Evolutionary conservation across 2,329 filamentous ascomycete species (phyloP), one percentile per base, ranked within the genome.

Genomic region (Colletotrichum noveboracense): DNA sequence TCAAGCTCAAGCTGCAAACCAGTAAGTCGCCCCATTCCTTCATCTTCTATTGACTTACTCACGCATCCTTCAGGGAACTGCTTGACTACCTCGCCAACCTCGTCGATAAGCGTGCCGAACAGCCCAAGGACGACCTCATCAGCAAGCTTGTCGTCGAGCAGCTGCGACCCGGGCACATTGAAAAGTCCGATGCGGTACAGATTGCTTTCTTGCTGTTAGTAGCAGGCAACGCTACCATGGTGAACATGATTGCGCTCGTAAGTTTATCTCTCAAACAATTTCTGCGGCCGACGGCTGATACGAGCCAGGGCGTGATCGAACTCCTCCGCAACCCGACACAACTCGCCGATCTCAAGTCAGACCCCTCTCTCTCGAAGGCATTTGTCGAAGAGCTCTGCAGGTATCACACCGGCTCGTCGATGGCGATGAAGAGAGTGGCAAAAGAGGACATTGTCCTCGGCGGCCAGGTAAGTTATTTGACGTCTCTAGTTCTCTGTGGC

Each of bases 161-260:
- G 58, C 80, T 87, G 9, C 83, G 82, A 55, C 78, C 82, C 1
- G 86, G 86, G 0, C 81, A 84, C 36, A 83, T 87, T 16, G 80
- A 82, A 3, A 86, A 84, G 76, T 80, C 83, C 1, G 86, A 88
- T 52, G 84, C 84, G 2, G 82, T 89, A 1, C 86, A 88, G 71
- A 87, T 89, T 62, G 86, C 88, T 0, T 89, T 89, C 43, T 80
- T 90, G 9, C 81, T 89, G 7, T 84, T 90, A 2, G 87, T 89
- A 2, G 88, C 88, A 0, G 88, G 88, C 3, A 90, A 89, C 48
- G 88, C 88, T 0, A 89, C 88, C 1, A 87, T 89, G 85, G 85
- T 89, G 6, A 89, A 86, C 78, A 89, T 88, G 85, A 89, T 89
- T 71, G 82, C 84, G 1, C 81, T 89, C 36, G 86, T 86, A 72